Conservation (phyloP, 371 early-diverging fungal species). For the Mucor racemosus region DNA sequence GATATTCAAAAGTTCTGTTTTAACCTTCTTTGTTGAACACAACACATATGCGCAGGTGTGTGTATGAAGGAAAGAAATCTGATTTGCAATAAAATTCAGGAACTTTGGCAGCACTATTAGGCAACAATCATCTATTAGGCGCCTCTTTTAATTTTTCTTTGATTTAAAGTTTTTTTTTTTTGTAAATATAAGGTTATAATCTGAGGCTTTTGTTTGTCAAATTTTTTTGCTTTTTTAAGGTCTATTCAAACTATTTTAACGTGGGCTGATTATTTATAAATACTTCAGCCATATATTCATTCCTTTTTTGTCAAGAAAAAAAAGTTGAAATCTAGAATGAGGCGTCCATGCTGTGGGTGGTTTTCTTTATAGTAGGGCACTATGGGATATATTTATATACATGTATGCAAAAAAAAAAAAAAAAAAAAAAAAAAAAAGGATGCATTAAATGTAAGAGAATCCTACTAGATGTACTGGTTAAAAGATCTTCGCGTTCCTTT, state of each 20-base stretch:
- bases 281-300: conserved; percentile 11
- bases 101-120: too few relatives aligned
- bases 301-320: not conserved
- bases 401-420: not conserved
- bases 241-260: conserved; percentile 13
- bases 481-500: too few relatives aligned
- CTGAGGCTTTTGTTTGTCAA: conserved; percentile 19
- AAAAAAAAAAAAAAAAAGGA: not conserved
- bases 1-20: too few relatives aligned
- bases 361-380: not conserved
- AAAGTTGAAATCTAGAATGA: conserved; percentile 11
- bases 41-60: too few relatives aligned
- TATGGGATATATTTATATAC: not conserved
- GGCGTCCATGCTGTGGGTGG: conserved; percentile 5
- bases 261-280: conserved; percentile 19
- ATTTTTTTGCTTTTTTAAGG: conserved; percentile 9
- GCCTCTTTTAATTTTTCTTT: too few relatives aligned
- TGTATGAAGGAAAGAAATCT: too few relatives aligned
- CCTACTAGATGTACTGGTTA: too few relatives aligned
- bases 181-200: conserved; percentile 8
- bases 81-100: too few relatives aligned
- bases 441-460: too few relatives aligned
- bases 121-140: too few relatives aligned
- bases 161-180: too few relatives aligned
- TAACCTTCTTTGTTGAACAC: too few relatives aligned